These are phyloP conservation scores for Podospora didyma DNA, from an alignment of 495 filamentous ascomycete species.

Conservation along the genomic window DNA sequence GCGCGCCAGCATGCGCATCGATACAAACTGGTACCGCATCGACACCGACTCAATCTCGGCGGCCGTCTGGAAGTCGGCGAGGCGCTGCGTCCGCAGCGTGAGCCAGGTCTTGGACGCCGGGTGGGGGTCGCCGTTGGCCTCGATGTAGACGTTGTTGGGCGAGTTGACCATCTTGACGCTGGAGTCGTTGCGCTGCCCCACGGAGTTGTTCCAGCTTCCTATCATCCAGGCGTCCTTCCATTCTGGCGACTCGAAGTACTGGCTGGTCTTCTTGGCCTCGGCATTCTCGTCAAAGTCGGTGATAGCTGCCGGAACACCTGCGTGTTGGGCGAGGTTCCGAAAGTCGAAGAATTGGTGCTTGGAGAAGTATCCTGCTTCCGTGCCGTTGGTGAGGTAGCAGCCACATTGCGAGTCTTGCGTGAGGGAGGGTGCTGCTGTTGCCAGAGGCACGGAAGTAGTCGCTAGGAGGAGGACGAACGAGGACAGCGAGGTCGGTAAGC, in stretches of 20 bases:
- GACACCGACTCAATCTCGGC: conserved; percentile 61
- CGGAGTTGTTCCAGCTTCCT: conserved; percentile 53
- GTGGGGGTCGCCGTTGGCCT: conserved; percentile 33
- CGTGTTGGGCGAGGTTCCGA: conserved; percentile 44
- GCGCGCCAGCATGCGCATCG: conserved; percentile 57
- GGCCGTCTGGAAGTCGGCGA: conserved; percentile 53
- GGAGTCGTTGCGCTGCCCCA: conserved; percentile 33
- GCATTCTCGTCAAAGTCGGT: conserved; percentile 21
- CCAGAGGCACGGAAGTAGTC: conserved; percentile 10
- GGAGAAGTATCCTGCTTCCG: conserved; percentile 51
- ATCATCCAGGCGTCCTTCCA: conserved; percentile 54
- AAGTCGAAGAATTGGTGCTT: conserved; percentile 69
- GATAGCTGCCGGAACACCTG: conserved; percentile 34
- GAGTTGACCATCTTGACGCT: conserved; percentile 56
- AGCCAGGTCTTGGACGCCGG: conserved; percentile 48
- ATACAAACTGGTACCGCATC: conserved; percentile 53
- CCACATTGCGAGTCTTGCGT: conserved; percentile 36
- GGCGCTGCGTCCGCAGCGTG: conserved; percentile 57
- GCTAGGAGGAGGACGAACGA: conserved; percentile 21
- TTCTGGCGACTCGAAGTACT: conserved; percentile 35
- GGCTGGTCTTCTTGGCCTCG: conserved; percentile 31
- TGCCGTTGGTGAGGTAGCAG: conserved; percentile 48
- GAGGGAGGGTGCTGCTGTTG: conserved; percentile 13
- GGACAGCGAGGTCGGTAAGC: conserved; percentile 11
- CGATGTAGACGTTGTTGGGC: conserved; percentile 62